phyloP scores from a whole-genome alignment of 2,329 filamentous ascomycete species.

The Sphaerostilbella broomeana region DNA sequence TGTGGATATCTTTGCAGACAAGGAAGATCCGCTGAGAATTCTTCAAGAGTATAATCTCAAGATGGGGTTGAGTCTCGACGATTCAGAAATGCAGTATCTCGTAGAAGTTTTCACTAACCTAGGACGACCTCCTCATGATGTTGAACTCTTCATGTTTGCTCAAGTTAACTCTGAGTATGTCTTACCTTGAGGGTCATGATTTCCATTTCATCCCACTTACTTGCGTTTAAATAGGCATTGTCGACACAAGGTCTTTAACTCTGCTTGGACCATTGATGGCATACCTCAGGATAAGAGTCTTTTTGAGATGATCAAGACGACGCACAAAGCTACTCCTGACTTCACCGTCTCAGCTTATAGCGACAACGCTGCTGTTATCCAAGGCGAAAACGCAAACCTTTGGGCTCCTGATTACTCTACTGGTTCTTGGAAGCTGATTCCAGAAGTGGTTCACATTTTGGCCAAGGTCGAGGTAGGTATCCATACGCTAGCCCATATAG shows the following conservation, averaged over 20 bases:
- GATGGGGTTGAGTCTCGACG: conserved; percentile 79
- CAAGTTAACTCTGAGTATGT: conserved; percentile 86
- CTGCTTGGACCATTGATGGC: conserved; percentile 91
- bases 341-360: conserved; percentile 94
- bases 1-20: conserved; percentile 64
- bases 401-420: conserved; percentile 87
- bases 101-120: conserved; percentile 50
- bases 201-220: too few species aligned
- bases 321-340: conserved; percentile 73
- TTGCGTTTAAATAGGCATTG: conserved; percentile 56
- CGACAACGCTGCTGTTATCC: conserved; percentile 89
- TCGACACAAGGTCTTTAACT: conserved; percentile 86
- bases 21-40: conserved; percentile 59
- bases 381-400: conserved; percentile 39
- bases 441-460: conserved; percentile 80
- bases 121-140: conserved; percentile 68
- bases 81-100: conserved; percentile 86
- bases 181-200: conserved; percentile 3
- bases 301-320: conserved; percentile 96
- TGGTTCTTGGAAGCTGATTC: conserved; percentile 79
- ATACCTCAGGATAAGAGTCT: conserved; percentile 70
- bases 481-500: not conserved
- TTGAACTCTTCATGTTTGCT: conserved; percentile 98
- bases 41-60: conserved; percentile 78
- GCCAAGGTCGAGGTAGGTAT: conserved; percentile 69